Evolutionary conservation across 176 grass and related monocot genomes (phyloP), one percentile per base, ranked within the genome.

Genomic region (Saccharum officinarum): DNA sequence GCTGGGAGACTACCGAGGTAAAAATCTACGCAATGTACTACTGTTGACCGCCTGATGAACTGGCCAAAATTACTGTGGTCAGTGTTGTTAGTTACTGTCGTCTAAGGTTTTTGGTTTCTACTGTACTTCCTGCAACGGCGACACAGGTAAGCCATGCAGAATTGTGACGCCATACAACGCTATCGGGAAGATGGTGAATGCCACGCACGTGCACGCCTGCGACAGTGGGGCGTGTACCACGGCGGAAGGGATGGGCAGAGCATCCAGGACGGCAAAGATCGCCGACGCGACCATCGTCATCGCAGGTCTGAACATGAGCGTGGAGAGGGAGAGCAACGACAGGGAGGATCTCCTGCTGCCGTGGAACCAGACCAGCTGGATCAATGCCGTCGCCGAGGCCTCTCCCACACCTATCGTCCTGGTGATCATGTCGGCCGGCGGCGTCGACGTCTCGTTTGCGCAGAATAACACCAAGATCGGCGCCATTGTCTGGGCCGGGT

Each of bases 271-370:
- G 2, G 66, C 37, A 4, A 94, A 77, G 10, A 77, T 73, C 1
- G 83, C 78, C 52, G 69, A 72, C 44, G 22, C 76, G 31, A 91
- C 84, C 4, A 81, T 91, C 63, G 71, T 86, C 50, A 50, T 91
- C 9, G 84, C 73, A 18, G 92, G 92, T 4, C 80, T 94, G 26
- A 87, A 91, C 85, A 38, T 86, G 40, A 65, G 74, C 44, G 62
- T 91, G 7, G 92, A 89, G 83, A 80, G 62, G 11, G 89, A 94
- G 76, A 84, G 80, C 67, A 84, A 86, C 26, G 89, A 94, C 87
- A 78, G 89, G 47, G 80, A 69, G 62, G 83, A 94, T 23, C 67
- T 94, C 12, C 82, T 91, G 68, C 86, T 94, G 42, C 92, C 92
- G 25, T 78, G 77, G 70, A 79, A 76, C 83, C 92, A 91, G 50